phyloP scores from a whole-genome alignment of 371 early-diverging fungal species.

The Mucor velutinosus region DNA sequence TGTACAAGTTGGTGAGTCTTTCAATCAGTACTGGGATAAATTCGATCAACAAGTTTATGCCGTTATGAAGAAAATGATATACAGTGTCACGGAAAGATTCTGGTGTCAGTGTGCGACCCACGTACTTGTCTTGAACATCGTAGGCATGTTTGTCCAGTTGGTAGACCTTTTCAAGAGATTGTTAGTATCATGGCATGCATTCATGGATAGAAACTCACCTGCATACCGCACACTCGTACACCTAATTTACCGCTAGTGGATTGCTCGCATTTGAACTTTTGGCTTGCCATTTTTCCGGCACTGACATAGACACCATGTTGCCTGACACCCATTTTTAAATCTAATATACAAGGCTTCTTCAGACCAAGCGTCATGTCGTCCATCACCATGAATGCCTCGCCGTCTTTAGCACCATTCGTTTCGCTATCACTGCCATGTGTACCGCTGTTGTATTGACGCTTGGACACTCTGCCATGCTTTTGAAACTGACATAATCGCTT shows the following conservation, averaged over 20 bases:
- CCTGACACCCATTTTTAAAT: conserved; percentile 95
- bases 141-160: conserved; percentile 27
- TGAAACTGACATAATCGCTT: conserved; percentile 65
- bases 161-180: conserved; percentile 13
- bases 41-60: conserved; percentile 56
- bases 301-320: conserved; percentile 90
- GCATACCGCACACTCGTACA: conserved; percentile 95
- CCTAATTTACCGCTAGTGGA: conserved; percentile 88
- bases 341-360: conserved; percentile 86
- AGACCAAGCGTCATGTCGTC: conserved; percentile 87
- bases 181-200: not conserved
- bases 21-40: conserved; percentile 77
- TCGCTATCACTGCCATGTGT: conserved; percentile 2
- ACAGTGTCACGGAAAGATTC: conserved; percentile 75
- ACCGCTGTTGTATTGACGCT: not conserved
- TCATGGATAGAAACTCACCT: conserved; percentile 50
- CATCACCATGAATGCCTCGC: conserved; percentile 80
- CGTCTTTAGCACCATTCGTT: conserved; percentile 34
- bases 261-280: conserved; percentile 84
- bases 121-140: conserved; percentile 87
- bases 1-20: conserved; percentile 67
- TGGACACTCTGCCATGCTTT: not conserved
- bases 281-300: conserved; percentile 75
- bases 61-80: conserved; percentile 77
- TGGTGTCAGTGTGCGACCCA: conserved; percentile 78